Evolutionary conservation across 495 filamentous ascomycete species (phyloP).

Genomic region (Neurospora sp.): DNA sequence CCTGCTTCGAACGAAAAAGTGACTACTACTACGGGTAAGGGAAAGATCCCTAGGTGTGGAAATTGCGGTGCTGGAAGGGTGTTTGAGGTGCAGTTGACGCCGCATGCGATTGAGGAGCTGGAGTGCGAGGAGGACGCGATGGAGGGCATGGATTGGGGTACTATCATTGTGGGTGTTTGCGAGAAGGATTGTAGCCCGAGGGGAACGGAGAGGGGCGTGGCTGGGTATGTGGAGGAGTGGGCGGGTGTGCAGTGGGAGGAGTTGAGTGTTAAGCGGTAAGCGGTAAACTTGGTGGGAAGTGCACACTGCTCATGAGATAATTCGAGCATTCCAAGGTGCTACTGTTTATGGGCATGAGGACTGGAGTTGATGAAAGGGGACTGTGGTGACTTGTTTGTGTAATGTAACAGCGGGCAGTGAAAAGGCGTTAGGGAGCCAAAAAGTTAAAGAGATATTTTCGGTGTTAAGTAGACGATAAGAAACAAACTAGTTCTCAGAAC

Average conservation of each 20-base stretch:
- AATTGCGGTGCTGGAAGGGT: conserved; percentile 65
- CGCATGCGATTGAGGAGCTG: conserved; percentile 81
- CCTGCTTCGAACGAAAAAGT: conserved; percentile 11
- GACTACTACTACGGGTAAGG: conserved; percentile 14
- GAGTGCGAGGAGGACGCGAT: conserved; percentile 68
- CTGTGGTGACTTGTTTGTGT: background rate
- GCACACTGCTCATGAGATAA: background rate
- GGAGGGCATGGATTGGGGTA: conserved; percentile 98
- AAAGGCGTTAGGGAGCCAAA: background rate
- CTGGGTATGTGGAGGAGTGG: conserved; percentile 81
- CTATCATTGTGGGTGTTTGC: conserved; percentile 84
- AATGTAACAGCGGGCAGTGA: background rate
- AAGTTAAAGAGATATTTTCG: background rate
- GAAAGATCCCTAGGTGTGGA: conserved; percentile 58
- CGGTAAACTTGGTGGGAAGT: conserved; percentile 6
- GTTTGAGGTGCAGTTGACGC: conserved; percentile 82
- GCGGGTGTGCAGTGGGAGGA: conserved; percentile 97
- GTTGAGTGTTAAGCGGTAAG: conserved; percentile 23
- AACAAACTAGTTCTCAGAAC: background rate
- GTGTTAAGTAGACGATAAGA: background rate
- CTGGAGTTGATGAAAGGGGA: background rate
- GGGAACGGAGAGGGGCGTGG: conserved; percentile 17
- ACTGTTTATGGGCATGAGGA: background rate
- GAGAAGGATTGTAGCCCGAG: conserved; percentile 24
- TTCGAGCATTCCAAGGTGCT: background rate